phyloP scores from a whole-genome alignment of 148 eudicot species.

The Amaranthus hypochondriacus region DNA sequence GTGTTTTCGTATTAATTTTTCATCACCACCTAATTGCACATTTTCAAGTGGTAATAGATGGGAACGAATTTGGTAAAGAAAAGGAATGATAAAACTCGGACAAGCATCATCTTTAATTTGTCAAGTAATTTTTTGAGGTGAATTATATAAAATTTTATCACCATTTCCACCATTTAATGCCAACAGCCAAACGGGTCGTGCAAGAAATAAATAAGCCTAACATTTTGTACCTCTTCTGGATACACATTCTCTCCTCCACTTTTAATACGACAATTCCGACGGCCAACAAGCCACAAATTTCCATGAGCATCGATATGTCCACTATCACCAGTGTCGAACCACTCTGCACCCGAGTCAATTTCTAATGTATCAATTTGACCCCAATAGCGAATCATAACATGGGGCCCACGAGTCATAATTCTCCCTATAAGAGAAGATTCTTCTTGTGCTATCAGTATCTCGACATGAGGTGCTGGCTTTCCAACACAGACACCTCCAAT shows the following conservation, averaged over 20 bases:
- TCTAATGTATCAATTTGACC: conserved; percentile 28
- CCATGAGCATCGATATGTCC: conserved; percentile 64
- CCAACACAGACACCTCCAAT: conserved; percentile 72
- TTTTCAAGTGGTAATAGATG: too few species aligned
- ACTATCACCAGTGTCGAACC: conserved; percentile 92
- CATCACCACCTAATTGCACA: too few species aligned
- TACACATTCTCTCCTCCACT: conserved; percentile 94
- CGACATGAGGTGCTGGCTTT: conserved; percentile 84
- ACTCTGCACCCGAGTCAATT: conserved; percentile 35
- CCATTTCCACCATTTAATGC: too few species aligned
- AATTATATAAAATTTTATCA: too few species aligned
- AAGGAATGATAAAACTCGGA: too few species aligned
- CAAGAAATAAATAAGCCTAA: too few species aligned
- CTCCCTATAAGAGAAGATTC: conserved; percentile 49
- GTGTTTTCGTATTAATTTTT: too few species aligned
- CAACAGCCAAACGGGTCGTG: too few species aligned
- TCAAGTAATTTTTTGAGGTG: too few species aligned
- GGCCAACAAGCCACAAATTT: conserved; percentile 86
- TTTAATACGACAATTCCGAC: conserved; percentile 74
- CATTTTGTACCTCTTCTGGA: conserved; percentile 68
- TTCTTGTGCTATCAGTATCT: conserved; percentile 39
- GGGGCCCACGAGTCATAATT: conserved; percentile 86
- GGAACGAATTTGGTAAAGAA: too few species aligned
- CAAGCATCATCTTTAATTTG: too few species aligned
- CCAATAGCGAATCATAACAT: conserved; percentile 82